Conservation (phyloP, 2,329 filamentous ascomycete species). For the Colletotrichum paranaense region DNA sequence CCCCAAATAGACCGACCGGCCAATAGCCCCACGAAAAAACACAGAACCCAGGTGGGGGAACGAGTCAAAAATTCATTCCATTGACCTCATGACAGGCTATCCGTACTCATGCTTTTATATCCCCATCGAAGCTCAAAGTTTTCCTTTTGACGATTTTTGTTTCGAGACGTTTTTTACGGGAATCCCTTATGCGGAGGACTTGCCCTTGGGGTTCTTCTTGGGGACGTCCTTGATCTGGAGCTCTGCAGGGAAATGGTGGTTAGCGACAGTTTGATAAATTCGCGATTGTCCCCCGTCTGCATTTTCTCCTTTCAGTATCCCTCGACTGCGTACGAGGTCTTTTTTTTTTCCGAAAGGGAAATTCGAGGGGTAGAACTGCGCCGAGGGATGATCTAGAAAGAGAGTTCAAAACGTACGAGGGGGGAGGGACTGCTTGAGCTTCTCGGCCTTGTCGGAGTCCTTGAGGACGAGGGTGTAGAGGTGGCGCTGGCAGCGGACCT, state of each 20-base stretch:
- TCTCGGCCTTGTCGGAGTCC: constrained; percentile 99
- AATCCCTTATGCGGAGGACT: constrained; percentile 48
- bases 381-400: neutral
- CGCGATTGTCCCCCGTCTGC: neutral
- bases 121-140: constrained; percentile 23
- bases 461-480: constrained; percentile 99
- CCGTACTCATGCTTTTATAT: constrained; percentile 31
- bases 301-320: neutral
- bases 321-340: neutral
- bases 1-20: constrained; percentile 23
- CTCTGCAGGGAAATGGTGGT: constrained; percentile 48
- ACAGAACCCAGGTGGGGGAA: neutral
- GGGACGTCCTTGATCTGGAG: constrained; percentile 65
- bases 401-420: constrained; percentile 77
- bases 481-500: constrained; percentile 97
- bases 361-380: neutral
- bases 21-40: constrained; percentile 11
- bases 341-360: neutral
- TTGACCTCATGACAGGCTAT: constrained; percentile 23
- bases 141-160: constrained; percentile 3
- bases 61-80: constrained; percentile 17
- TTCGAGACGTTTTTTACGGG: neutral
- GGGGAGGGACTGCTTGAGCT: constrained; percentile 99
- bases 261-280: neutral
- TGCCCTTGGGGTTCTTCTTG: constrained; percentile 64